Percentiles rank a stretch among this genome's conserved stretches.
phyloP scores from a whole-genome alignment of 1,284 basidiomycete genomes.

The Waitea zeae region DNA sequence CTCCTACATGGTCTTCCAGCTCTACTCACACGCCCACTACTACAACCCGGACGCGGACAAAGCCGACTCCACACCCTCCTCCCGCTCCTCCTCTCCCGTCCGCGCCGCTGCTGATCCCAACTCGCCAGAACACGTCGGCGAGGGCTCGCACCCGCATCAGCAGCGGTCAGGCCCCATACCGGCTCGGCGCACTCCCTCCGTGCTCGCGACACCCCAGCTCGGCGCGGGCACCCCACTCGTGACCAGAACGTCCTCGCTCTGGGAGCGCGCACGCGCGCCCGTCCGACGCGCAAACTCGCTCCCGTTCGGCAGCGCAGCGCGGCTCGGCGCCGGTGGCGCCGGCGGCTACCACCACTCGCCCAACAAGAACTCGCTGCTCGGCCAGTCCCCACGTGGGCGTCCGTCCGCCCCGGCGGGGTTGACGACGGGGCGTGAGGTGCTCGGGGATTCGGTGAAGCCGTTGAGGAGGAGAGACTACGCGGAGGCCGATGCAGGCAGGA shows the following conservation, averaged over 20 bases:
- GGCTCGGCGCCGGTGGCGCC: background rate
- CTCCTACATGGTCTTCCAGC: slow-evolving; percentile 27
- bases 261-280: too few relatives aligned
- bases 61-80: slow-evolving; percentile 9
- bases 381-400: too few relatives aligned
- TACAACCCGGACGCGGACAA: slow-evolving; percentile 25
- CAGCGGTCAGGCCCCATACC: too few relatives aligned
- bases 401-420: too few relatives aligned
- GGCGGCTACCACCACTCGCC: background rate
- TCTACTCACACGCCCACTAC: slow-evolving; percentile 44
- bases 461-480: too few relatives aligned
- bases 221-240: too few relatives aligned
- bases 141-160: too few relatives aligned
- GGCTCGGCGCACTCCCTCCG: slow-evolving; percentile 8
- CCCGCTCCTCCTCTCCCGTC: slow-evolving; percentile 11
- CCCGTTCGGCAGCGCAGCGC: background rate
- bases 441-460: background rate
- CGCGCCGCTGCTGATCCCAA: background rate
- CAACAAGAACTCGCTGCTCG: too few relatives aligned
- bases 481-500: too few relatives aligned
- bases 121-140: too few relatives aligned
- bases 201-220: slow-evolving; percentile 10
- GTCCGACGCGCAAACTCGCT: too few relatives aligned
- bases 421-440: background rate
- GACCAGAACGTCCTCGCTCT: too few relatives aligned